Evolutionary conservation across 352 stramenopile species (phyloP).

Genomic region (Blastocystis sp.): DNA sequence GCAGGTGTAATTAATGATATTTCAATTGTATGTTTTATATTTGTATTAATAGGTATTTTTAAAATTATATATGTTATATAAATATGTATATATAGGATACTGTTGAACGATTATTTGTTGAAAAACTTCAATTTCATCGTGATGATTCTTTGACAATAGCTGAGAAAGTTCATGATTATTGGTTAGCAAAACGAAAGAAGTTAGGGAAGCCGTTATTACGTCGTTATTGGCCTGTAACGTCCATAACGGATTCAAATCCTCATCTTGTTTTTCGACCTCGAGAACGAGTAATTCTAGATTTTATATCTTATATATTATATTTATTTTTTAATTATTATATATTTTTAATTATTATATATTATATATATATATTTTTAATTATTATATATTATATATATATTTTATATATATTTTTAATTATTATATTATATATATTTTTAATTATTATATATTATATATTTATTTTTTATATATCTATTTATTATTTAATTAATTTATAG

Average conservation of each 20-base stretch:
- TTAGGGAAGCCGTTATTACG: constrained; percentile 73
- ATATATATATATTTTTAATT: no score
- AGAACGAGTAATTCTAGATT: constrained; percentile 61
- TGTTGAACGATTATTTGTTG: constrained; percentile 9
- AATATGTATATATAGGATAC: constrained; percentile 1
- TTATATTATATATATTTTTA: no score
- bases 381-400: no score
- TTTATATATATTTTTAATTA: no score
- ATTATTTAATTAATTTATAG: no score
- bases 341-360: no score
- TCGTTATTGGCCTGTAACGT: constrained; percentile 79
- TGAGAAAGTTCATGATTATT: constrained; percentile 75
- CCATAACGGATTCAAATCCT: constrained; percentile 84
- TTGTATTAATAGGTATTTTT: not conserved
- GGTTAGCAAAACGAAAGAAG: constrained; percentile 69
- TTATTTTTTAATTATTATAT: constrained; percentile 3
- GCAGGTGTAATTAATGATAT: constrained; percentile 24
- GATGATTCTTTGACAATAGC: constrained; percentile 40
- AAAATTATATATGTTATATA: not conserved
- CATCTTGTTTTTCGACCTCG: constrained; percentile 79
- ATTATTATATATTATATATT: no score
- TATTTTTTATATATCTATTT: no score
- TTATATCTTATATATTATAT: no score
- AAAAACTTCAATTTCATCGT: constrained; percentile 26
- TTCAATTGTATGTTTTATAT: constrained; percentile 4